Percentiles rank a stretch among this genome's conserved stretches.
Evolutionary conservation across 106 monocot species (phyloP).

Genomic region (Chionographis japonica): DNA sequence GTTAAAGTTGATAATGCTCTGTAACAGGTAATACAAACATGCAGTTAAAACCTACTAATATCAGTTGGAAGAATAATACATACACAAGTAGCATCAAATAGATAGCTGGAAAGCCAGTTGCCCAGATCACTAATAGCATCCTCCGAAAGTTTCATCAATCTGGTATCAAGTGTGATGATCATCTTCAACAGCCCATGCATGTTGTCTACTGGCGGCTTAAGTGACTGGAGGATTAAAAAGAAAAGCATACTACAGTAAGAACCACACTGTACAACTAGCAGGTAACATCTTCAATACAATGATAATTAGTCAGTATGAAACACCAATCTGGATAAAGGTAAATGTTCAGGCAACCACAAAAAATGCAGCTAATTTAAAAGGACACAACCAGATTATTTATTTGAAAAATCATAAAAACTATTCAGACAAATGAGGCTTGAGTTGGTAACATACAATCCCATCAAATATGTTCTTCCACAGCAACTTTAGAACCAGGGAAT

Average conservation of each 20-base stretch:
- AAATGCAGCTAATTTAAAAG: no score
- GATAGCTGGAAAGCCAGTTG: constrained; percentile 33
- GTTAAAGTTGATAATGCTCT: no score
- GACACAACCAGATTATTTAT: no score
- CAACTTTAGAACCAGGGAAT: constrained; percentile 47
- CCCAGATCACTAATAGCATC: constrained; percentile 31
- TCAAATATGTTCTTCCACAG: constrained; percentile 30
- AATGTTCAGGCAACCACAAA: no score
- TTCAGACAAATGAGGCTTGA: neutral
- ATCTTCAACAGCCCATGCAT: constrained; percentile 49
- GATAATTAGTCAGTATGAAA: no score
- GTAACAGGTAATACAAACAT: no score
- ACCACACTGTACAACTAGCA: no score
- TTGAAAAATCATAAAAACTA: neutral
- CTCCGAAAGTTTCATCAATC: constrained; percentile 25
- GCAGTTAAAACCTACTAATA: neutral
- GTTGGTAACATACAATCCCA: constrained; percentile 40
- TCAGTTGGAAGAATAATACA: constrained; percentile 11
- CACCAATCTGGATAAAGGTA: no score
- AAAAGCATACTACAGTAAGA: neutral
- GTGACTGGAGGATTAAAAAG: constrained; percentile 31
- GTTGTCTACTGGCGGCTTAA: constrained; percentile 47
- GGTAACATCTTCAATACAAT: no score
- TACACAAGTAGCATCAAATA: constrained; percentile 63
- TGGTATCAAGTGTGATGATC: constrained; percentile 44